A percentile compares a stretch with the other conserved stretches of the same genome.
Evolutionary conservation across 1,284 basidiomycete genomes (phyloP).

Genomic region (Malassezia sympodialis): DNA sequence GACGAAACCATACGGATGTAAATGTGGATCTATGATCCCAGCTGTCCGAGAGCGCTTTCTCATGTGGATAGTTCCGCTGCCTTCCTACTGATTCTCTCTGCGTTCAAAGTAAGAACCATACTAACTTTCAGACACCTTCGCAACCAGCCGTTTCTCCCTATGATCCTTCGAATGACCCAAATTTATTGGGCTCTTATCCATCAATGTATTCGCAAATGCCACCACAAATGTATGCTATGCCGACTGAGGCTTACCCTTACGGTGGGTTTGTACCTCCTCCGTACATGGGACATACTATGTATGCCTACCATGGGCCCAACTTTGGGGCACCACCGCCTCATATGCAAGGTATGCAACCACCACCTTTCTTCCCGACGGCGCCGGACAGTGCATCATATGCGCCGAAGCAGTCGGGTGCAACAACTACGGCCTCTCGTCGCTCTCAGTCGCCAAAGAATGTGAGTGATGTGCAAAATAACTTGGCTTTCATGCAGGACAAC

Average conservation of each 20-base stretch:
- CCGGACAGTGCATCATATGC: not conserved
- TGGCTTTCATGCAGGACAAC: not conserved
- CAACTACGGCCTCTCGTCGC: conserved; percentile 3
- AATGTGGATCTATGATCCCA: conserved; percentile 53
- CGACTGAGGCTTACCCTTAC: not conserved
- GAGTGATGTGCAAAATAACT: not conserved
- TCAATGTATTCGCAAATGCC: conserved; percentile 5
- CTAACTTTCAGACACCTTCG: conserved; percentile 3
- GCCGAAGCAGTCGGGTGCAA: conserved; percentile 4
- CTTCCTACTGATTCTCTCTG: conserved; percentile 58
- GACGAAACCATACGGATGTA: conserved; percentile 58
- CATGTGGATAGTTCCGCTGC: conserved; percentile 64
- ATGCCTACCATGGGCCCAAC: not conserved
- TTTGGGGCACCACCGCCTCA: conserved; percentile 23
- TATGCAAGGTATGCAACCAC: conserved; percentile 19
- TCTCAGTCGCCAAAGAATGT: conserved; percentile 22
- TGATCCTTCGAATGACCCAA: not conserved
- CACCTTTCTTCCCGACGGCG: not conserved
- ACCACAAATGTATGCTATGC: conserved; percentile 13
- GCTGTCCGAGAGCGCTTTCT: conserved; percentile 60
- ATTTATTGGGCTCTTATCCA: not conserved
- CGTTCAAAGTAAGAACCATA: not conserved
- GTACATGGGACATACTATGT: conserved; percentile 2
- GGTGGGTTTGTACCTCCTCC: not conserved
- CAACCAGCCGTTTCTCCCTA: not conserved